These are phyloP conservation scores for Tolypocladium endophyticum DNA, from an alignment of 2,329 filamentous ascomycete species.

Conservation along the genomic window DNA sequence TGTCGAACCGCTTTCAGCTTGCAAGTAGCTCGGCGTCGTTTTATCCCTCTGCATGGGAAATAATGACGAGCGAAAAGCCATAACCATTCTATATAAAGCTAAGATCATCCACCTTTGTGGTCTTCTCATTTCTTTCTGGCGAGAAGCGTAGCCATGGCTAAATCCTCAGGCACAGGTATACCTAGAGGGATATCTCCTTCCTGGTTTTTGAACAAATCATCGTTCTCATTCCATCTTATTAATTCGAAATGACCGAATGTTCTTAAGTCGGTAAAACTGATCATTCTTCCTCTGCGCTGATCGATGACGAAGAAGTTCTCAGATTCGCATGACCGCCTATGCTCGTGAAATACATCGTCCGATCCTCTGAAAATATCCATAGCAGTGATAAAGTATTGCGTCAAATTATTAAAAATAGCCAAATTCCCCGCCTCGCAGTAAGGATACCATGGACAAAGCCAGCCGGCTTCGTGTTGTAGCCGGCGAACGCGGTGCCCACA, in stretches of 20 bases:
- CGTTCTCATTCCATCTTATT: not conserved
- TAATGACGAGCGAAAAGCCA: too few species aligned
- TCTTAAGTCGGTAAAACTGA: not conserved
- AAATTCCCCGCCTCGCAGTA: not conserved
- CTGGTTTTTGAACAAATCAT: not conserved
- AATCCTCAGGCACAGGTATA: not conserved
- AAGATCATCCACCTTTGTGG: too few species aligned
- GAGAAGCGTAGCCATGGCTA: not conserved
- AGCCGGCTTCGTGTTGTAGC: not conserved
- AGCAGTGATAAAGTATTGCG: not conserved
- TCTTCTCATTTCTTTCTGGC: not conserved
- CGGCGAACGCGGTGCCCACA: not conserved
- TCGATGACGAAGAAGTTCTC: not conserved
- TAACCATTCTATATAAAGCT: too few species aligned
- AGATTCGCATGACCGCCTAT: not conserved
- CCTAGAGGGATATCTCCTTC: not conserved
- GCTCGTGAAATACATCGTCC: not conserved
- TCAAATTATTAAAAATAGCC: not conserved
- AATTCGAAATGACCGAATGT: too few species aligned
- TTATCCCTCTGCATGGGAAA: too few species aligned
- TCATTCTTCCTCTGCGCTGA: not conserved
- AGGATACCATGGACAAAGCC: not conserved
- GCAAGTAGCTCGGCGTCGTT: too few species aligned
- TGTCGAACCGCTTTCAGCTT: too few species aligned
- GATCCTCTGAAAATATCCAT: not conserved